phyloP scores from a whole-genome alignment of 257 asterid genomes.

The Avicennia marina region DNA sequence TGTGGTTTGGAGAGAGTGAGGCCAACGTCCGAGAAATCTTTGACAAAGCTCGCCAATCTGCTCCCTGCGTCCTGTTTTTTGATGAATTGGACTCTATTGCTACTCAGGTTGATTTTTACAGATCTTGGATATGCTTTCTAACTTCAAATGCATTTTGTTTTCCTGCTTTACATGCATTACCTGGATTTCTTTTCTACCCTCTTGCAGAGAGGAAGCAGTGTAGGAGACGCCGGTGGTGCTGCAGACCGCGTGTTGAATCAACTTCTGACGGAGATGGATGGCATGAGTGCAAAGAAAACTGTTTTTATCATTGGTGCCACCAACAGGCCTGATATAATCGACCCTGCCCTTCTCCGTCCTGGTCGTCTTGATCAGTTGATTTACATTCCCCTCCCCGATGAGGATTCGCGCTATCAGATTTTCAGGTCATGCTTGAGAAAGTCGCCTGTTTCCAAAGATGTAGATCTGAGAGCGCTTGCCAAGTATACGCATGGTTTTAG shows the following conservation, averaged over 20 bases:
- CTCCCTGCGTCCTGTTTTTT: constrained; percentile 72
- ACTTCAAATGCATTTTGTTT: not conserved
- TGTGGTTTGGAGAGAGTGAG: no score
- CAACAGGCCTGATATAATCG: no score
- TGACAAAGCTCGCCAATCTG: constrained; percentile 72
- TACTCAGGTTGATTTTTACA: constrained; percentile 44
- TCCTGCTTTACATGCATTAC: not conserved
- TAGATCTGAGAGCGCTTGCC: constrained; percentile 48
- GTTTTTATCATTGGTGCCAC: constrained; percentile 70
- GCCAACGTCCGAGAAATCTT: no score
- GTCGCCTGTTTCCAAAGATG: constrained; percentile 46
- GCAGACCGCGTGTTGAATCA: constrained; percentile 62
- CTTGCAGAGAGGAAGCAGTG: constrained; percentile 61
- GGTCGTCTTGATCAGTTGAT: constrained; percentile 64
- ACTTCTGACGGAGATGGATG: constrained; percentile 52
- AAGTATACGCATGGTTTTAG: constrained; percentile 58
- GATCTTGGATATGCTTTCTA: not conserved
- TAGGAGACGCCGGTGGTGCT: constrained; percentile 64
- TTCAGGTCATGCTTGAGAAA: constrained; percentile 54
- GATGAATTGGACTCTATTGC: constrained; percentile 75
- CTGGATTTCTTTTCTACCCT: not conserved
- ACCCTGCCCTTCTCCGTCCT: constrained; percentile 63
- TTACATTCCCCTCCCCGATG: constrained; percentile 64
- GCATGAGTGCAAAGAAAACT: no score
- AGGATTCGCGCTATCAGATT: constrained; percentile 50